A percentile compares a stretch with the other conserved stretches of the same genome.
These are phyloP conservation scores for Alternaria hordeiaustralica DNA, from an alignment of 2,329 filamentous ascomycete species.

Conservation along the genomic window DNA sequence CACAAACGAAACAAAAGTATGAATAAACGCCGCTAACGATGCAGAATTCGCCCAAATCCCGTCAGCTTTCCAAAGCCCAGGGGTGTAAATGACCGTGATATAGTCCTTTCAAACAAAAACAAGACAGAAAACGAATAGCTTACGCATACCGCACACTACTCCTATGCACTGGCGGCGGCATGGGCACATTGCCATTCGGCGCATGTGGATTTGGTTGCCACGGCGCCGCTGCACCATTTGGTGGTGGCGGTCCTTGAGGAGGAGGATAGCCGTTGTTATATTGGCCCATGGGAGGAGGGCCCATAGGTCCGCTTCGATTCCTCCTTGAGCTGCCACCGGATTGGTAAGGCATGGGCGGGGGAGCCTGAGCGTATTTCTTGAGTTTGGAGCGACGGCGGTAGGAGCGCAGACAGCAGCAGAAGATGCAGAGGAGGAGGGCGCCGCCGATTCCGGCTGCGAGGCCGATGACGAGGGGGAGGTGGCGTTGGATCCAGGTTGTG, in stretches of 20 bases:
- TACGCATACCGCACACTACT: constrained; percentile 25
- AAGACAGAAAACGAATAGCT: neutral
- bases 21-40: constrained; percentile 9
- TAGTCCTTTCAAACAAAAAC: neutral
- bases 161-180: constrained; percentile 24
- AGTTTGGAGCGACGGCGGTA: constrained; percentile 45
- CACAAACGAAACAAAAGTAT: neutral
- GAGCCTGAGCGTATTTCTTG: constrained; percentile 24
- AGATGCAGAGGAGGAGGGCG: constrained; percentile 68
- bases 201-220: constrained; percentile 4
- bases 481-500: constrained; percentile 73
- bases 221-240: neutral
- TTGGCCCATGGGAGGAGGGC: constrained; percentile 6
- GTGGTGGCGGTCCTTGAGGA: neutral
- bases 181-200: constrained; percentile 6
- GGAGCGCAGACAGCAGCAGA: constrained; percentile 69
- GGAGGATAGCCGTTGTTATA: constrained; percentile 8
- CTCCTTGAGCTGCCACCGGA: neutral
- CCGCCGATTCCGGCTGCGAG: constrained; percentile 74
- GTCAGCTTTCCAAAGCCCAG: neutral
- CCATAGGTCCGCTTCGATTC: neutral
- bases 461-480: constrained; percentile 84
- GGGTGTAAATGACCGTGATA: constrained; percentile 6
- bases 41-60: neutral
- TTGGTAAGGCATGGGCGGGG: constrained; percentile 13